Evolutionary conservation across 768 basidiomycete genomes (phyloP).

Genomic region (Tylopilus cervinicoccineus): DNA sequence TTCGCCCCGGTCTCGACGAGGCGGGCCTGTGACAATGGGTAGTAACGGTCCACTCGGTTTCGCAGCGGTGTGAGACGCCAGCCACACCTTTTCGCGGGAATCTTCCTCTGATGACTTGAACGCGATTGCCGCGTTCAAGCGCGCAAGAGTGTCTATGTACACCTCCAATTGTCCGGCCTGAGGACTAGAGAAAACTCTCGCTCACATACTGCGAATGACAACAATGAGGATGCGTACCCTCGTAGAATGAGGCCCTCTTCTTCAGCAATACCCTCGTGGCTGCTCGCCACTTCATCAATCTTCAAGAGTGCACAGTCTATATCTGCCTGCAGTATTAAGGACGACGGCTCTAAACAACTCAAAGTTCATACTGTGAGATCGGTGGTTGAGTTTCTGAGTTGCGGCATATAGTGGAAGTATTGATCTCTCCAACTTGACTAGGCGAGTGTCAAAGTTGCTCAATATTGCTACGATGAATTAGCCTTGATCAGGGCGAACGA

Average conservation of each 20-base stretch:
- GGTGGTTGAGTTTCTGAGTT: conserved; percentile 68
- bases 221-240: conserved; percentile 43
- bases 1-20: conserved; percentile 81
- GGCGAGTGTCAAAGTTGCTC: conserved; percentile 76
- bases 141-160: conserved; percentile 72
- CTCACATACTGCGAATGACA: neutral
- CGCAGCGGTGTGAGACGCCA: neutral
- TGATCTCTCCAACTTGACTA: conserved; percentile 81
- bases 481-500: conserved; percentile 1
- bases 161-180: conserved; percentile 59
- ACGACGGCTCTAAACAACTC: neutral
- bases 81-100: conserved; percentile 48
- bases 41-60: neutral
- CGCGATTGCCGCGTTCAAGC: conserved; percentile 74
- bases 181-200: conserved; percentile 43
- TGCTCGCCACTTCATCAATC: conserved; percentile 76
- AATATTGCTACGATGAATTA: conserved; percentile 63
- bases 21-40: conserved; percentile 42
- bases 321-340: conserved; percentile 41
- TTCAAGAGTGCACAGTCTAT: conserved; percentile 75
- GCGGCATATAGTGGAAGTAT: conserved; percentile 80
- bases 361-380: conserved; percentile 60
- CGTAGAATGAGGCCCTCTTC: conserved; percentile 78
- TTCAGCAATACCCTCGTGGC: conserved; percentile 67
- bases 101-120: conserved; percentile 63